Evolutionary conservation across 2,329 filamentous ascomycete genomes (phyloP), one percentile per base, ranked within the genome.

Genomic region (Didymella pinodella): DNA sequence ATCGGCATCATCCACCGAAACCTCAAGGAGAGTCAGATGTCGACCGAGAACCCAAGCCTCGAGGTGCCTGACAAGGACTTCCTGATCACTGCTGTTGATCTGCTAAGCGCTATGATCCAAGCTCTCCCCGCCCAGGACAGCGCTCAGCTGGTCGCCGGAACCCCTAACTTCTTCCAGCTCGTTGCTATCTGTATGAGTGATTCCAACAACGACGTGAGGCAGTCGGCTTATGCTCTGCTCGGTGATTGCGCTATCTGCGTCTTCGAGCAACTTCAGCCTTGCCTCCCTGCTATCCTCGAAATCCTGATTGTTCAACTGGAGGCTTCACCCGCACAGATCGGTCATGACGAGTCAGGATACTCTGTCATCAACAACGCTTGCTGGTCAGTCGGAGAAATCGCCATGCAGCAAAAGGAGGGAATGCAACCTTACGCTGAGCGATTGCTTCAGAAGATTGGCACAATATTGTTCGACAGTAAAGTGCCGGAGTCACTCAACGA

Each of bases 321-420:
- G 65, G 82, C 97, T 36, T 70, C 67, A 14, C 72, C 79, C 65
- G 90, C 93, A 61, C 84, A 84, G 54, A 85, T 93, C 61, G 92
- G 96, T 67, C 90, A 93, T 61, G 88, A 92, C 46, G 92, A 96
- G 64, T 90, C 87, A 18, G 89, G 88, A 14, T 97, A 97, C 76
- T 92, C 93, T 60, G 93, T 98, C 29, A 88, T 98, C 59, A 99
- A 98, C 84, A 99, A 99, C 74, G 94, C 95, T 22, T 98, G 94
- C 80, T 99, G 95, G 95, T 96, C 93, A 7, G 89, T 88, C 25
- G 95, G 95, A 41, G 95, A 99, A 80, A 95, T 98, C 62, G 88
- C 93, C 16, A 88, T 97, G 77, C 88, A 92, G 61, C 85, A 91
- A 74, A 87, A 88, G 62, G 81, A 83, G 29, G 87, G 85, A 53